Conservation (phyloP, 2,329 filamentous ascomycete genomes). For the Pleurostoma richardsiae region DNA sequence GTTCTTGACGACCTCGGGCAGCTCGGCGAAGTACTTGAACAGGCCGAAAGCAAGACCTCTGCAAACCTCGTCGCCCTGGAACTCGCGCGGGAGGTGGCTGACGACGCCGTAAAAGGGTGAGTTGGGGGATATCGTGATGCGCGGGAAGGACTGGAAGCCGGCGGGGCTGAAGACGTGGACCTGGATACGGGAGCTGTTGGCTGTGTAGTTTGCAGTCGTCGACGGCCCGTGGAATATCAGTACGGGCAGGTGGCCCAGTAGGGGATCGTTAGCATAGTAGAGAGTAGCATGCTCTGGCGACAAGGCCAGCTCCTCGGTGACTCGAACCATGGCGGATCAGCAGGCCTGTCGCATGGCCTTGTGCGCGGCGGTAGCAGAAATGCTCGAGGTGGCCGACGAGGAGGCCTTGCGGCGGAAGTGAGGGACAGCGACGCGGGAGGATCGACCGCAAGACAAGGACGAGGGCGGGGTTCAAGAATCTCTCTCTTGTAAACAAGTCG, state of each 20-base stretch:
- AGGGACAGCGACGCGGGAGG: no score
- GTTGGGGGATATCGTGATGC: conserved; percentile 88
- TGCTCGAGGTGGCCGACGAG: no score
- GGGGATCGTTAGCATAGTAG: conserved; percentile 82
- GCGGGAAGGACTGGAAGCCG: conserved; percentile 83
- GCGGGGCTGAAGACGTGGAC: conserved; percentile 87
- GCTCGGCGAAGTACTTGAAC: conserved; percentile 88
- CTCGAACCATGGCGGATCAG: conserved; percentile 69
- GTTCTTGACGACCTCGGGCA: conserved; percentile 71
- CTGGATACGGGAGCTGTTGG: conserved; percentile 90
- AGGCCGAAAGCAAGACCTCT: conserved; percentile 88
- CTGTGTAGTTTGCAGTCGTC: conserved; percentile 79
- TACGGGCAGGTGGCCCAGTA: conserved; percentile 75
- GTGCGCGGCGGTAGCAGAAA: no score
- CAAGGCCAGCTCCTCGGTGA: conserved; percentile 73
- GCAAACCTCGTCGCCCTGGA: conserved; percentile 91
- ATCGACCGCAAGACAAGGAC: no score
- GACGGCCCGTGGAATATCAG: conserved; percentile 91
- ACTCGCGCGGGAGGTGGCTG: conserved; percentile 82
- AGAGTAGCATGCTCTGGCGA: conserved; percentile 78
- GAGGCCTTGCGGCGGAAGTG: no score
- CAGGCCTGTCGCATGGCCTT: conserved; percentile 31
- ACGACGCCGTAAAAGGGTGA: conserved; percentile 90
- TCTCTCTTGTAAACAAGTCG: no score
- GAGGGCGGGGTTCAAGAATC: no score